Conservation (phyloP, 2,329 filamentous ascomycete species). For the Penicillium frequentans region DNA sequence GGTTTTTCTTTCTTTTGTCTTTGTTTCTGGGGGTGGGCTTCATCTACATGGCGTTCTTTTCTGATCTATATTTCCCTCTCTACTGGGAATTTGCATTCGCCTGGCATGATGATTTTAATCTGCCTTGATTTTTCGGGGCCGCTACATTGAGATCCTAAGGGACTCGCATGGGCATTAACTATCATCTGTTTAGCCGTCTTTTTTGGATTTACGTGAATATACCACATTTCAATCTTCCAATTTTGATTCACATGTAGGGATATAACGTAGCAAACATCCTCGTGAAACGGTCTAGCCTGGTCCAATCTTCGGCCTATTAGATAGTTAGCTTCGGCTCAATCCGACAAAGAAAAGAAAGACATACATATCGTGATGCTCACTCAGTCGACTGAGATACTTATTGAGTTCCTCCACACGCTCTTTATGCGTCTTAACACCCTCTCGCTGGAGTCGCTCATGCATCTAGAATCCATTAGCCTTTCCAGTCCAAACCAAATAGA, state of each 20-base stretch:
- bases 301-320: constrained; percentile 41
- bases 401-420: constrained; percentile 95
- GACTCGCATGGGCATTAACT: constrained; percentile 14
- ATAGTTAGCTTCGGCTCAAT: background rate
- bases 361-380: constrained; percentile 96
- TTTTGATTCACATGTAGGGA: background rate
- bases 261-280: background rate
- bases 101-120: constrained; percentile 29
- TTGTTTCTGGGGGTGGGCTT: constrained; percentile 6
- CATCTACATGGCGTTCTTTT: constrained; percentile 9
- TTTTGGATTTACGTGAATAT: constrained; percentile 1
- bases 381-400: constrained; percentile 84
- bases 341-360: constrained; percentile 19
- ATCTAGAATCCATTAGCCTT: constrained; percentile 54
- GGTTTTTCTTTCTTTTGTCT: constrained; percentile 7
- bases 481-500: background rate
- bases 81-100: constrained; percentile 16
- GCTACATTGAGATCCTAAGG: constrained; percentile 22
- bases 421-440: constrained; percentile 94
- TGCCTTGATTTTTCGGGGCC: constrained; percentile 19
- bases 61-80: background rate
- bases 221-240: background rate
- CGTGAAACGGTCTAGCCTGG: constrained; percentile 33
- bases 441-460: constrained; percentile 75
- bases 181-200: constrained; percentile 9